These are phyloP conservation scores for Magnolia kwangsiensis DNA, from an alignment of 164 flowering plant species.

Conservation along the genomic window DNA sequence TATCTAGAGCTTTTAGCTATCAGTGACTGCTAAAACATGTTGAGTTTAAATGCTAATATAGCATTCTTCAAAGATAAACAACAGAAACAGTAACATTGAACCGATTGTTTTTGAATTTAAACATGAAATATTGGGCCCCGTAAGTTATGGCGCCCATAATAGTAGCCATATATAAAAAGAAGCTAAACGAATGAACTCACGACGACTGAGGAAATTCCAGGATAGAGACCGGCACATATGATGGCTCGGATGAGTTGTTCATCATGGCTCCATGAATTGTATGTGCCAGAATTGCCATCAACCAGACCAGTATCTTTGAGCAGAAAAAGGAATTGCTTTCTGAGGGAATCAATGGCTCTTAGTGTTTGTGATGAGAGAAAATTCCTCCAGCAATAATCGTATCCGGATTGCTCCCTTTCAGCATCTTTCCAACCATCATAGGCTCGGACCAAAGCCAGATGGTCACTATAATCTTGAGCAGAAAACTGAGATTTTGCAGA, in stretches of 20 bases:
- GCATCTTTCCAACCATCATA: conserved; percentile 90
- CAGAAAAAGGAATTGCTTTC: conserved; percentile 65
- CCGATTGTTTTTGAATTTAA: background rate
- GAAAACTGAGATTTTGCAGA: conserved; percentile 87
- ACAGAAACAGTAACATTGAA: background rate
- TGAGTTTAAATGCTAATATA: background rate
- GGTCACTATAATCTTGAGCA: conserved; percentile 64
- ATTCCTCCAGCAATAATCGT: conserved; percentile 92
- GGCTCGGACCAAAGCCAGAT: conserved; percentile 83
- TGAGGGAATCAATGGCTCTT: conserved; percentile 89
- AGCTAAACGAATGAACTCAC: conserved; percentile 37
- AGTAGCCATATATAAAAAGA: background rate
- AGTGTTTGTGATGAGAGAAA: conserved; percentile 84
- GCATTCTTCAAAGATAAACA: background rate
- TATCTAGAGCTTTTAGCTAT: background rate
- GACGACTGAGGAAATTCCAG: conserved; percentile 88
- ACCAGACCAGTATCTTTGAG: conserved; percentile 75
- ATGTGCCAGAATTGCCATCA: conserved; percentile 39
- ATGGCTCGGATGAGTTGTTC: conserved; percentile 72
- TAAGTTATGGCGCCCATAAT: background rate
- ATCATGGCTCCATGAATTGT: conserved; percentile 68
- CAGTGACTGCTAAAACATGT: background rate
- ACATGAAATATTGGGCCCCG: background rate
- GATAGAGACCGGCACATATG: conserved; percentile 87
- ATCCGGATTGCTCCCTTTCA: conserved; percentile 55